Evolutionary conservation across 2,329 filamentous ascomycete genomes (phyloP).

Genomic region (Xylariaceae sp.): DNA sequence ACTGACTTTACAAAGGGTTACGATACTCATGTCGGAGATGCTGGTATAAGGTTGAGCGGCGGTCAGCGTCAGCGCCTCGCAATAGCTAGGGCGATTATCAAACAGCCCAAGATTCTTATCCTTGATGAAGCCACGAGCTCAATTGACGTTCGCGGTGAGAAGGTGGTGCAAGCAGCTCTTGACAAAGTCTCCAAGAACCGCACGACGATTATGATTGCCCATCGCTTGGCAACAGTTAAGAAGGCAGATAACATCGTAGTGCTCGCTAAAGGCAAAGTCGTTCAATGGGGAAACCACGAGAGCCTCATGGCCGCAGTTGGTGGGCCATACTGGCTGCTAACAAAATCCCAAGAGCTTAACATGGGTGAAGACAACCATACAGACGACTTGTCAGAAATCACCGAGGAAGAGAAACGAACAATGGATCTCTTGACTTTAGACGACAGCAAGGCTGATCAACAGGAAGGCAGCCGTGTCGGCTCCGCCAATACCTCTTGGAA

Average conservation of each 20-base stretch:
- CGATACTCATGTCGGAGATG: slow-evolving; percentile 67
- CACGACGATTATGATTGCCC: slow-evolving; percentile 71
- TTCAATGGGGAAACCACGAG: slow-evolving; percentile 78
- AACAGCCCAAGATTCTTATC: slow-evolving; percentile 62
- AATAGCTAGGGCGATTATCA: slow-evolving; percentile 70
- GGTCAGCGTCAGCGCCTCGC: slow-evolving; percentile 71
- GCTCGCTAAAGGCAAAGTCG: slow-evolving; percentile 63
- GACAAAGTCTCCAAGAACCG: slow-evolving; percentile 61
- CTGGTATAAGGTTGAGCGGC: slow-evolving; percentile 69
- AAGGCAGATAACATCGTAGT: slow-evolving; percentile 50
- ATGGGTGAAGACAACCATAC: slow-evolving; percentile 51
- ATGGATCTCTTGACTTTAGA: slow-evolving; percentile 49
- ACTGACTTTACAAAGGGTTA: slow-evolving; percentile 51
- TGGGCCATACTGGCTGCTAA: slow-evolving; percentile 71
- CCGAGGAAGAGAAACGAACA: slow-evolving; percentile 44
- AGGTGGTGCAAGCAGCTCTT: slow-evolving; percentile 61
- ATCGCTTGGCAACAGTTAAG: slow-evolving; percentile 61
- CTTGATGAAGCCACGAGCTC: slow-evolving; percentile 67
- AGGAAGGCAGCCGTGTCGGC: neutral
- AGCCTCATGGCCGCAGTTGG: slow-evolving; percentile 65
- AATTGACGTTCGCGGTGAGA: slow-evolving; percentile 50
- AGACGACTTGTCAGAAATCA: slow-evolving; percentile 40
- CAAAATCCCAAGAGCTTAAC: slow-evolving; percentile 64
- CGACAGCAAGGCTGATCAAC: slow-evolving; percentile 44
- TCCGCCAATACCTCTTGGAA: slow-evolving; percentile 23